phyloP scores from a whole-genome alignment of 257 asterid species.

The Jaltomata sinuosa region DNA sequence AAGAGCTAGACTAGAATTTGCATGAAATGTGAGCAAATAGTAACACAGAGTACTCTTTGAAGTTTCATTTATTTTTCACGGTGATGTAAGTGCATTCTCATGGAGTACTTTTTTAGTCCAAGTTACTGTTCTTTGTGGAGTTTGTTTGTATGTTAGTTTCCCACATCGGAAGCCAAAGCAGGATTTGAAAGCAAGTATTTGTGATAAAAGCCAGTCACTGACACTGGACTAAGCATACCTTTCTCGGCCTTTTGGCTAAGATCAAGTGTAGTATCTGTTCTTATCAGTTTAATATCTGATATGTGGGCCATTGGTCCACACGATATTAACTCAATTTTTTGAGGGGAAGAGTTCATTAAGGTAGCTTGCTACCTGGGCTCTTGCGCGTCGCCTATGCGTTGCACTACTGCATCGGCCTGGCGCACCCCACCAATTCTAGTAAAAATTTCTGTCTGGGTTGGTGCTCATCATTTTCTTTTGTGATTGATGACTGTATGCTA shows the following conservation, averaged over 20 bases:
- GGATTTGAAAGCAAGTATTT: neutral
- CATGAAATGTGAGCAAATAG: neutral
- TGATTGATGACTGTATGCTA: too few relatives aligned
- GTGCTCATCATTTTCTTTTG: too few relatives aligned
- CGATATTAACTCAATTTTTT: neutral
- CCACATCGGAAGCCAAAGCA: neutral
- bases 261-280: slow-evolving; percentile 47
- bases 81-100: neutral
- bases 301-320: too few relatives aligned
- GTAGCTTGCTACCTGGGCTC: neutral
- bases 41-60: neutral
- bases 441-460: too few relatives aligned
- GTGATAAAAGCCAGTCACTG: neutral
- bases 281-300: slow-evolving; percentile 36
- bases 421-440: neutral
- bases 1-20: neutral
- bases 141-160: neutral
- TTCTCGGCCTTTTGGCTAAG: slow-evolving; percentile 54
- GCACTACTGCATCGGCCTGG: neutral
- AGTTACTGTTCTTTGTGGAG: neutral
- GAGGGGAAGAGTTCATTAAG: neutral
- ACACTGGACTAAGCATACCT: neutral
- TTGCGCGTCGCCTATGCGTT: neutral
- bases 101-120: neutral
- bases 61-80: neutral